Conservation (phyloP, 2,329 filamentous ascomycete species). For the Purpureocillium takamizusanense region DNA sequence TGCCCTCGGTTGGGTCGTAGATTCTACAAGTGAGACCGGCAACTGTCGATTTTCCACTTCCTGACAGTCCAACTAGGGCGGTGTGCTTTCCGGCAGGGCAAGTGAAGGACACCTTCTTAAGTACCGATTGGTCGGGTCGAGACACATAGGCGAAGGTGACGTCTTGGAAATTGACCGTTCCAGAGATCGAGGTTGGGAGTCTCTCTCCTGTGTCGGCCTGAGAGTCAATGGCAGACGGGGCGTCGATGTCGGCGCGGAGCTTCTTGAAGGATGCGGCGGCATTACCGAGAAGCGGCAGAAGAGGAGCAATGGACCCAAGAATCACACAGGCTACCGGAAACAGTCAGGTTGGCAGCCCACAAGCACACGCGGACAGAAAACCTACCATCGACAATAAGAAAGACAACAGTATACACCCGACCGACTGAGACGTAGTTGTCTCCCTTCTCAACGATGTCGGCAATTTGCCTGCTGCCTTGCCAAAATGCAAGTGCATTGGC, state of each 20-base stretch:
- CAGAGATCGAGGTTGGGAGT: conserved; percentile 32
- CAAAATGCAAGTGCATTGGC: conserved; percentile 61
- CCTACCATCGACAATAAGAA: conserved; percentile 51
- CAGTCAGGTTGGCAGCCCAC: conserved; percentile 6
- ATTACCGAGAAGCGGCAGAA: conserved; percentile 50
- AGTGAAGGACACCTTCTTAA: conserved; percentile 36
- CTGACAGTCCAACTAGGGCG: conserved; percentile 49
- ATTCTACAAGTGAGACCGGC: conserved; percentile 46
- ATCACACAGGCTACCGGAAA: conserved; percentile 44
- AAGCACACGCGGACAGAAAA: conserved; percentile 9
- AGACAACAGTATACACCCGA: conserved; percentile 54
- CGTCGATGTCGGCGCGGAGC: conserved; percentile 48
- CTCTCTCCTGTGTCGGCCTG: conserved; percentile 26
- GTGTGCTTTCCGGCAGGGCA: conserved; percentile 40
- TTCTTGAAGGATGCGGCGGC: conserved; percentile 50
- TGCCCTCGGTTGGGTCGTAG: conserved; percentile 44
- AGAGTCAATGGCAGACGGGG: conserved; percentile 34
- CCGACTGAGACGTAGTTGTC: conserved; percentile 28
- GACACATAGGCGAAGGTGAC: conserved; percentile 37
- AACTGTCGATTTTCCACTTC: conserved; percentile 49
- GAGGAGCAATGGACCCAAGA: conserved; percentile 52
- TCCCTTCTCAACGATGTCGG: conserved; percentile 24
- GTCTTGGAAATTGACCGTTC: conserved; percentile 26
- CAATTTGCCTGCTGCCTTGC: conserved; percentile 50
- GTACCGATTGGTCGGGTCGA: conserved; percentile 28